These are phyloP conservation scores for Rosa persica DNA, from an alignment of 306 rosid genomes.

Conservation along the genomic window DNA sequence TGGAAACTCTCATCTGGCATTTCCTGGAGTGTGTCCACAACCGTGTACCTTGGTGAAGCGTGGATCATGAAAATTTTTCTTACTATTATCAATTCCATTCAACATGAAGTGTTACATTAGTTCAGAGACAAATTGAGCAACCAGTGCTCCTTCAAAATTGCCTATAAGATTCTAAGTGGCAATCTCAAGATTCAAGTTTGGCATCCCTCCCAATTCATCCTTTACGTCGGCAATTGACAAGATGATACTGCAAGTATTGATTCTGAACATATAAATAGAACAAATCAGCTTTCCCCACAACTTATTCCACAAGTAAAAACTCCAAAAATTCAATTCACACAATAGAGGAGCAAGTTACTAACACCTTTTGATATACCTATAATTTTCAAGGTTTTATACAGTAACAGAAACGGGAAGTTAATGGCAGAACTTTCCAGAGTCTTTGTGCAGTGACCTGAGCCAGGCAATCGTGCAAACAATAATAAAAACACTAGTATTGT, in stretches of 20 bases:
- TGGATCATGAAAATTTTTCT: too few relatives aligned
- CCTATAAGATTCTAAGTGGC: too few relatives aligned
- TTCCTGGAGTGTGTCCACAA: too few relatives aligned
- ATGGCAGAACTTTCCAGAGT: neutral
- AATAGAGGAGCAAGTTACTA: neutral
- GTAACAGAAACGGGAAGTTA: neutral
- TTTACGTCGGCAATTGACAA: too few relatives aligned
- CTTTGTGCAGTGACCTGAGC: neutral
- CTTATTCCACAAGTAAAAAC: neutral
- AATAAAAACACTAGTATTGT: neutral
- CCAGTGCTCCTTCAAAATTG: too few relatives aligned
- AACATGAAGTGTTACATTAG: too few relatives aligned
- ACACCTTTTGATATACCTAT: neutral
- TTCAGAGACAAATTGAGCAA: too few relatives aligned
- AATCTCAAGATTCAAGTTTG: too few relatives aligned
- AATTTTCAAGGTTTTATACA: neutral
- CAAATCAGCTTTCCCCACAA: neutral
- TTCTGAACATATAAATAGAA: too few relatives aligned
- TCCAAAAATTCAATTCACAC: neutral
- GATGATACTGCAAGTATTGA: neutral
- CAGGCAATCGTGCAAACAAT: neutral
- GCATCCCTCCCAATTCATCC: too few relatives aligned
- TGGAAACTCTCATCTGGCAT: neutral
- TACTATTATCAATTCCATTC: too few relatives aligned
- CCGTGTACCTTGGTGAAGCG: too few relatives aligned